Evolutionary conservation across 805 yeast genomes (phyloP), one percentile per base, ranked within the genome.

Genomic region (Metschnikowia lachancei): DNA sequence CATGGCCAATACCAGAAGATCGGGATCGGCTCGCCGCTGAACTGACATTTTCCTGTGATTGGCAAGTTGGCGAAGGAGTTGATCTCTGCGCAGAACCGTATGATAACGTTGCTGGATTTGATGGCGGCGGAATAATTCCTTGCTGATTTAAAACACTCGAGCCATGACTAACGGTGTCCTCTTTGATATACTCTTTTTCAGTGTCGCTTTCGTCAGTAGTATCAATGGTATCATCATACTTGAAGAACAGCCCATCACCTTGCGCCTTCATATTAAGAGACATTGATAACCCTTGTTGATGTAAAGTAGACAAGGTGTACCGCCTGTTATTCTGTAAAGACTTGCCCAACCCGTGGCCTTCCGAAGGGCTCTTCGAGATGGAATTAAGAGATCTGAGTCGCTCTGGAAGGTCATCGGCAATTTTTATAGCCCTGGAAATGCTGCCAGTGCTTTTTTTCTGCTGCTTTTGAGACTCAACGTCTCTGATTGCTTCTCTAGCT

Each of bases 211-310:
- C 60, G 17, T 59, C 65, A 29, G 57, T 57, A n/a, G 56, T 52
- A 12, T 53, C 60, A 20, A 61, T 48, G 0, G 63, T 53, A 31
- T 61, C 57, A 3, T 50, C 54, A 43, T 64, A 59, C 14, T 56
- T 53, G 49, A 62, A 63, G 37, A 64, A 63, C 35, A 57, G 52
- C 33, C 64, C 64, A 0, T 67, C 66, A 4, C 60, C 59, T 45
- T 65, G 70, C 2, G 92, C 79, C 47, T 83, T 83, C 83, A 91
- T 86, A 41, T 84, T 82, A 49, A 87, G 76, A 1, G 94, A 82
- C 3, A 90, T 78, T 1, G 74, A 62, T 46, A 70, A 56, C 0
- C 97, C 97, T 54, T 85, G 70, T 49, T 80, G 81, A 59, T 87
- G 94, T 42, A 89, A 63, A 42, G 82, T 80, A 9, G 92, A 80